phyloP scores from a whole-genome alignment of 192 early-diverging fungal species.

The Dispira simplex region DNA sequence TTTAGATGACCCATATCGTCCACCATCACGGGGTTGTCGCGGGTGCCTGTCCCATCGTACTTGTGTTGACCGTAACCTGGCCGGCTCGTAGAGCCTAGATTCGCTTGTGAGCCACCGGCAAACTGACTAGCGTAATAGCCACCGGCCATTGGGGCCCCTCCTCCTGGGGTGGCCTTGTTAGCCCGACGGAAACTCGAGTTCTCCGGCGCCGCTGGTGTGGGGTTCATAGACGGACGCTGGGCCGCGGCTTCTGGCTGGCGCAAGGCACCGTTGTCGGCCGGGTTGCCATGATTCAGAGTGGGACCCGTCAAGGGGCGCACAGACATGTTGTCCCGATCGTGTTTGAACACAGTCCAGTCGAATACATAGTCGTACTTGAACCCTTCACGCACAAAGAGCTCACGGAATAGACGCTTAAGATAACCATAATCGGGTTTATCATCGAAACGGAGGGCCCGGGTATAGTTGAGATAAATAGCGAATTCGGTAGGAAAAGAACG shows the following conservation, averaged over 20 bases:
- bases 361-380: conserved; percentile 80
- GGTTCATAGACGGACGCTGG: not conserved
- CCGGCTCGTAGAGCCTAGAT: too few species aligned
- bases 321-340: conserved; percentile 14
- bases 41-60: too few species aligned
- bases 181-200: conserved; percentile 2
- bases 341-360: conserved; percentile 75
- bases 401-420: conserved; percentile 72
- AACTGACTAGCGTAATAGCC: too few species aligned
- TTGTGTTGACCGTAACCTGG: too few species aligned
- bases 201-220: not conserved
- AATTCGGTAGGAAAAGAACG: conserved; percentile 75
- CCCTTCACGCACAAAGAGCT: conserved; percentile 67
- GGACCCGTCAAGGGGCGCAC: too few species aligned
- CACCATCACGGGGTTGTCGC: too few species aligned
- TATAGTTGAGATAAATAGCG: conserved; percentile 76
- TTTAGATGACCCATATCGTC: too few species aligned
- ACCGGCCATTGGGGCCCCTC: too few species aligned
- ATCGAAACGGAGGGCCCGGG: conserved; percentile 71
- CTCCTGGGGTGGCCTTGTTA: too few species aligned
- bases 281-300: not conserved
- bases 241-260: not conserved
- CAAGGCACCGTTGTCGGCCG: not conserved
- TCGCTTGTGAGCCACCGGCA: too few species aligned
- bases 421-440: conserved; percentile 86